These are phyloP conservation scores for Glycine latifolia DNA, from an alignment of 306 rosid genomes.

Conservation along the genomic window DNA sequence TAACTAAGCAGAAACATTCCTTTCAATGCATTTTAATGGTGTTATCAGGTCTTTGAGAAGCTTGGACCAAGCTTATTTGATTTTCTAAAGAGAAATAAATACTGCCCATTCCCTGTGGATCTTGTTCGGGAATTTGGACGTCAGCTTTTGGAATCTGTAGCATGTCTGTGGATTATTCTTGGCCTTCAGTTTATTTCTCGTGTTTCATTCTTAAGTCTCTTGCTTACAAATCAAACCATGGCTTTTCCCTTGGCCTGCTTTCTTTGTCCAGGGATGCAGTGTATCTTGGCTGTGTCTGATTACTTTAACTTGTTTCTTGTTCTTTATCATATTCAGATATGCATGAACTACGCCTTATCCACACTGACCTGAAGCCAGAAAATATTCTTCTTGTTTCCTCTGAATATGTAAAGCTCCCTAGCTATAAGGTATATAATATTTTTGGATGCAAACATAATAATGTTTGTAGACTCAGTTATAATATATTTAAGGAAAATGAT, in stretches of 20 bases:
- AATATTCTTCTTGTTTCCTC: conserved; percentile 96
- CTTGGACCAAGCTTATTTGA: conserved; percentile 99
- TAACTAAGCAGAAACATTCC: conserved; percentile 75
- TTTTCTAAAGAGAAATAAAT: conserved; percentile 98
- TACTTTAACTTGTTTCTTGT: conserved; percentile 49
- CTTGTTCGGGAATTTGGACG: conserved; percentile 99
- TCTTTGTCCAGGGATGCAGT: conserved; percentile 56
- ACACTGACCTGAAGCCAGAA: conserved; percentile 99
- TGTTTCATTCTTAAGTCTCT: conserved; percentile 46
- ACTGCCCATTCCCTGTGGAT: conserved; percentile 98
- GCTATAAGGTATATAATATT: conserved; percentile 74
- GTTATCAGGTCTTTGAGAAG: conserved; percentile 99
- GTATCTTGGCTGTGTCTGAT: conserved; percentile 46
- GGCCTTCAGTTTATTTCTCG: conserved; percentile 63
- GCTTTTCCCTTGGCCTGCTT: conserved; percentile 54
- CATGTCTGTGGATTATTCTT: conserved; percentile 92
- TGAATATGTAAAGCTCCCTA: conserved; percentile 88
- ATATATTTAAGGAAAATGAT: conserved; percentile 52
- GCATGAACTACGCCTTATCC: conserved; percentile 89
- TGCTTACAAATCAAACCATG: conserved; percentile 50
- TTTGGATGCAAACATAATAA: conserved; percentile 45
- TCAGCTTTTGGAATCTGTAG: conserved; percentile 99
- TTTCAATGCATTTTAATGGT: conserved; percentile 86
- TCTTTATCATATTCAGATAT: conserved; percentile 76
- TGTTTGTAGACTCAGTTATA: conserved; percentile 45